Conservation (phyloP, 305 asterid species). For the Fraxinus baroniana region DNA sequence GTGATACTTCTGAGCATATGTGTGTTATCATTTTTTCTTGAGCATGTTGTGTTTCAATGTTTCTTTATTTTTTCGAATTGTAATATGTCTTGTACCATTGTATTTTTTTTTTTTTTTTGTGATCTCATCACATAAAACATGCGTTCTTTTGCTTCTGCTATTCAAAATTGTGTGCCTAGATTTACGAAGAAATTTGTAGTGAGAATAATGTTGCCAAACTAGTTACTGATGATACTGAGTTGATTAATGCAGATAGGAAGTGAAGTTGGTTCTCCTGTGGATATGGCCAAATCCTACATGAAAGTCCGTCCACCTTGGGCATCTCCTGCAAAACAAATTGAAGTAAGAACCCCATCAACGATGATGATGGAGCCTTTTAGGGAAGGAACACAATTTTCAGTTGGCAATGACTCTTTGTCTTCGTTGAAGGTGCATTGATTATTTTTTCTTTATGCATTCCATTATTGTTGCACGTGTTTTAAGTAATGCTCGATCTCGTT, state of each 20-base stretch:
- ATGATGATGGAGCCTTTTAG: constrained; percentile 40
- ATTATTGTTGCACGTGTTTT: constrained; percentile 18
- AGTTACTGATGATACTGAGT: constrained; percentile 16
- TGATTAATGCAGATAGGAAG: constrained; percentile 47
- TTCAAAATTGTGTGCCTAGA: constrained; percentile 4
- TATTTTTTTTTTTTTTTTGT: background rate
- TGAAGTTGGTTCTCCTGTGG: constrained; percentile 66
- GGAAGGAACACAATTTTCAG: constrained; percentile 49
- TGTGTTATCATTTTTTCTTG: background rate
- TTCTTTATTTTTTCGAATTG: background rate
- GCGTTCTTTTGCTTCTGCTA: constrained; percentile 12
- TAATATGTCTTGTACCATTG: background rate
- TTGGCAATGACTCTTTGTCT: constrained; percentile 43
- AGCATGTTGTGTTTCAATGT: constrained; percentile 5
- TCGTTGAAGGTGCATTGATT: constrained; percentile 55
- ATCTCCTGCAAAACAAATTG: constrained; percentile 49
- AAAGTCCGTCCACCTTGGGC: constrained; percentile 75
- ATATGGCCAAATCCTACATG: constrained; percentile 80
- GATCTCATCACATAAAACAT: background rate
- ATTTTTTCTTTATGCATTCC: constrained; percentile 7
- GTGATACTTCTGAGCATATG: constrained; percentile 10
- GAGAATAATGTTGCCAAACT: constrained; percentile 20
- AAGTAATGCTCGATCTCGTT: background rate
- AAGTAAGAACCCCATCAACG: constrained; percentile 51
- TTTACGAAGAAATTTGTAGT: constrained; percentile 22